Base-by-base conservation (phyloP, 805 yeast species). In the Tetrapisispora fleetii region DNA sequence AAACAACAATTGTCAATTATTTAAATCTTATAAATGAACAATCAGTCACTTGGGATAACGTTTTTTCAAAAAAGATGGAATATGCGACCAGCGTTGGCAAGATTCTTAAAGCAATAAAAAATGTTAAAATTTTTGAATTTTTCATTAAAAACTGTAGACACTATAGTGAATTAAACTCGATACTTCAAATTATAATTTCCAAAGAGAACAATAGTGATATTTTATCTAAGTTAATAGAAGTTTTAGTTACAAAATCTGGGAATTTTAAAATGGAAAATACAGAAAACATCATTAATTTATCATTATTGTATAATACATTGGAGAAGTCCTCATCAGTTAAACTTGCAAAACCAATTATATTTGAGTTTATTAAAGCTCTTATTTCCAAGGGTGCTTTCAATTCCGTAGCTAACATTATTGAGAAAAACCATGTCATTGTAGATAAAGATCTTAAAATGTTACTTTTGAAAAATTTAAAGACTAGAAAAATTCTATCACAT, bases 81-180 rank as follows among this genome's bases (percentile, higher is more conserved):
- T 53, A 50, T 42, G 49, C 61, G 5, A 49, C 60, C 16, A 58
- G 56, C 45, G 47, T 64, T 35, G 50, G 51, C 13, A 51, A 56
- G 4, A 37, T 59, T 19, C 51, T 64, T n/a, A 45, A 52, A 24
- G 44, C 52, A 11, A 44, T 49, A 14, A 50, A 52, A 37, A 47
- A 52, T 1, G 47, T 56, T 2, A 30, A 36, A 11, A 43, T 54
- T 8, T 51, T 58, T 9, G 43, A 50, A 14, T 50, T 47, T 19
- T 44, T 57, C 30, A 50, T 60, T 30, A 52, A 57, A 8, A 48
- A 54, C 39, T 60, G 63, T 53, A 38, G 54, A n/a, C 59, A 58
- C 45, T 50, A 46, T 36, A 49, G 52, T 19, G 65, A 62, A 43
- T 41, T 62, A 1, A 24, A 28, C n/a, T 43, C 51, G 21, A 35